These are phyloP conservation scores for Trichoderma asperellum DNA, from an alignment of 2,329 filamentous ascomycete species.

Conservation along the genomic window DNA sequence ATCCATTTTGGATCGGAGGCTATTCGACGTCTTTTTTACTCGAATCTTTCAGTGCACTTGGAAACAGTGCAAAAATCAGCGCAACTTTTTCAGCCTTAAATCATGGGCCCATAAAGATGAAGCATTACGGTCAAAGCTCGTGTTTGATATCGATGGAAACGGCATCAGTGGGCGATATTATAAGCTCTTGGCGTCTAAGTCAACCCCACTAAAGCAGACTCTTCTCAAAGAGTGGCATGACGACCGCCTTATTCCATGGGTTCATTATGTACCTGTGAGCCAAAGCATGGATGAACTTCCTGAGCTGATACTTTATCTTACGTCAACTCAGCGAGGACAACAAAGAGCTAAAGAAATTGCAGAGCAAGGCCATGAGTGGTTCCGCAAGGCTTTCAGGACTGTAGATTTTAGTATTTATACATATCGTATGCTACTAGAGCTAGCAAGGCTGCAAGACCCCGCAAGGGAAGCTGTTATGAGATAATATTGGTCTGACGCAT, in stretches of 20 bases:
- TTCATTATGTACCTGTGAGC: conserved; percentile 60
- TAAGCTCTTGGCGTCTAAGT: conserved; percentile 52
- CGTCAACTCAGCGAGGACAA: conserved; percentile 51
- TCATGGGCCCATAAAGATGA: conserved; percentile 42
- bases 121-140: conserved; percentile 47
- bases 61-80: conserved; percentile 44
- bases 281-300: conserved; percentile 55
- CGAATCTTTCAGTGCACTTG: conserved; percentile 50
- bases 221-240: conserved; percentile 62
- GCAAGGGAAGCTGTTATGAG: neutral
- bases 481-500: too few species aligned
- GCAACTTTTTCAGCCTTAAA: conserved; percentile 38
- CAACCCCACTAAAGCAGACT: conserved; percentile 55
- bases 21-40: conserved; percentile 53
- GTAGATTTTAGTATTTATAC: conserved; percentile 64
- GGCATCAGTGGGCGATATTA: conserved; percentile 59
- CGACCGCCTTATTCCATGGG: conserved; percentile 58
- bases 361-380: conserved; percentile 59
- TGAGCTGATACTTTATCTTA: conserved; percentile 54
- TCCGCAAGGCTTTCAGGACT: conserved; percentile 55
- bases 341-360: conserved; percentile 55
- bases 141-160: conserved; percentile 61
- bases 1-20: conserved; percentile 42
- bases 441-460: conserved; percentile 48
- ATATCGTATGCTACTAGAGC: conserved; percentile 65